phyloP scores from a whole-genome alignment of 2,329 filamentous ascomycete species.

The Fusarium mexicanum region DNA sequence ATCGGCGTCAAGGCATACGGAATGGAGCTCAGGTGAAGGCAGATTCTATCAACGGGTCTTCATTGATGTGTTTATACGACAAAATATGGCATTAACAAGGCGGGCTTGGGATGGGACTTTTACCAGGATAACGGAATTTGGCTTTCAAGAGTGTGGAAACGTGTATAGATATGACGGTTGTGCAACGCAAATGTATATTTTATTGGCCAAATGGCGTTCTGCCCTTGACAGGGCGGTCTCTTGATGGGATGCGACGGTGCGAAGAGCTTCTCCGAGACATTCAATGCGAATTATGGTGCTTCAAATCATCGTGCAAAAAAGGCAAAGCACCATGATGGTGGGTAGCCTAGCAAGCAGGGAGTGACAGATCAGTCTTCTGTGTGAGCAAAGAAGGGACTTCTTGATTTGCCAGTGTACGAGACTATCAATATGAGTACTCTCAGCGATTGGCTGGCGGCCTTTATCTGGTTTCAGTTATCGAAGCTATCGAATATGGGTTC shows the following conservation, averaged over 20 bases:
- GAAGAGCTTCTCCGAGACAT: conserved; percentile 3
- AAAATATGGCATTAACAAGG: conserved; percentile 6
- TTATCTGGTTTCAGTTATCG: not conserved
- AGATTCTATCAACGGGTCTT: not conserved
- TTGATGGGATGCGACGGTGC: conserved; percentile 14
- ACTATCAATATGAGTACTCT: not conserved
- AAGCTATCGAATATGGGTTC: conserved; percentile 7
- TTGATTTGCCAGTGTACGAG: not conserved
- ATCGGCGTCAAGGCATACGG: conserved; percentile 35
- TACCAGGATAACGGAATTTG: conserved; percentile 13
- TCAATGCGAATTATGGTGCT: not conserved
- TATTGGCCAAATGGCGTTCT: not conserved
- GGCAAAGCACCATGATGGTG: not conserved
- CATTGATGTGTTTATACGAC: conserved; percentile 15
- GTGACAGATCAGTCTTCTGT: not conserved
- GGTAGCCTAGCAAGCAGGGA: conserved; percentile 3
- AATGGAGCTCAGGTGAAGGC: not conserved
- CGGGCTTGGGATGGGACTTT: conserved; percentile 9
- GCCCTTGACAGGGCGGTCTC: conserved; percentile 22
- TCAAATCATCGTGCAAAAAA: not conserved
- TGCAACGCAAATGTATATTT: conserved; percentile 11
- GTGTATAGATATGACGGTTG: conserved; percentile 26
- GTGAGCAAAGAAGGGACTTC: not conserved
- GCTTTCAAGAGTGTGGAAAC: conserved; percentile 31
- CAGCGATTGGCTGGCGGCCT: not conserved